A percentile compares a stretch with the other conserved stretches of the same genome.
These are phyloP conservation scores for Didymella lethalis DNA, from an alignment of 2,329 filamentous ascomycete genomes.

Conservation along the genomic window DNA sequence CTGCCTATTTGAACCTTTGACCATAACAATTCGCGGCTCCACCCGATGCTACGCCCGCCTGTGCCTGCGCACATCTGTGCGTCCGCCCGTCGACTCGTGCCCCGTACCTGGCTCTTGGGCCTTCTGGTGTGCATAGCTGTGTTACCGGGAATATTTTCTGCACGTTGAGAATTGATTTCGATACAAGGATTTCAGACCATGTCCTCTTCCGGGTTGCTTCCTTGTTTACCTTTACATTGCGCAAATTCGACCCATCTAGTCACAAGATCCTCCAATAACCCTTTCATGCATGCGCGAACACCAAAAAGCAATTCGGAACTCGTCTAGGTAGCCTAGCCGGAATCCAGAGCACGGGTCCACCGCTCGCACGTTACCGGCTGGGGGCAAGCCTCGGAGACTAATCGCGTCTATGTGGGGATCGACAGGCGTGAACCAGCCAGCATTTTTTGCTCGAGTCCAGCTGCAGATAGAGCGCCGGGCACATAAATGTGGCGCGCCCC, in stretches of 20 bases:
- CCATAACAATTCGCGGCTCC: constrained; percentile 9
- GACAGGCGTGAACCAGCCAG: constrained; percentile 34
- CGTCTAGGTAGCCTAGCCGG: constrained; percentile 31
- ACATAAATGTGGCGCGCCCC: constrained; percentile 37
- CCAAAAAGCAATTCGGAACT: constrained; percentile 28
- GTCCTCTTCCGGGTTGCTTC: background rate
- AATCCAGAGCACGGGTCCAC: constrained; percentile 27
- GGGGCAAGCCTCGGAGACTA: constrained; percentile 31
- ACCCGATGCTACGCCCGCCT: constrained; percentile 8
- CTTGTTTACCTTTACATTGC: background rate
- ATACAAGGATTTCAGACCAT: background rate
- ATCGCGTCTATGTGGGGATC: constrained; percentile 35
- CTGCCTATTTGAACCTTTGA: constrained; percentile 27
- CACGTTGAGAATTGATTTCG: constrained; percentile 8
- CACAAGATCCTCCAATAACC: constrained; percentile 5
- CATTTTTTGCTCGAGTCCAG: constrained; percentile 29
- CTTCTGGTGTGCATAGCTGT: constrained; percentile 17
- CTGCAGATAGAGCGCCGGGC: constrained; percentile 4
- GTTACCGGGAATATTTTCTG: constrained; percentile 18
- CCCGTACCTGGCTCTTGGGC: constrained; percentile 26
- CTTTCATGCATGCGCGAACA: constrained; percentile 28
- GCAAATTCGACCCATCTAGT: constrained; percentile 1
- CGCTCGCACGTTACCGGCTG: constrained; percentile 19
- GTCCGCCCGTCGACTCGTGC: constrained; percentile 13
- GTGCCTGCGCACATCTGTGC: constrained; percentile 18